Conservation (phyloP, 345 rosid species). For the Citrus reticulata region DNA sequence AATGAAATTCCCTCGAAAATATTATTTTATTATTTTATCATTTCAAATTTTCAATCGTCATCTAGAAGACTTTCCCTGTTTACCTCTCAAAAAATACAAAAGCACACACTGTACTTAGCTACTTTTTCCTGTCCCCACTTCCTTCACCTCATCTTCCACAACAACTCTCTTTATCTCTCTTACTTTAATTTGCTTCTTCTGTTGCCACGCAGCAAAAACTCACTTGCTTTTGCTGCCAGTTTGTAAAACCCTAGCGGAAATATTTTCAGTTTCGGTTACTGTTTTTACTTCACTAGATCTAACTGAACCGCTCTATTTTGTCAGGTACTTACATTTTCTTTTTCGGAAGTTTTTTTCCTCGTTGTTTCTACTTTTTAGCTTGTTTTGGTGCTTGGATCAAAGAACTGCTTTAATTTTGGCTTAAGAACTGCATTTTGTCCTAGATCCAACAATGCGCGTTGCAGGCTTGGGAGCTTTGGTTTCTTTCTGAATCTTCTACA, state of each 20-base stretch:
- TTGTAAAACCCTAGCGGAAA: constrained; percentile 10
- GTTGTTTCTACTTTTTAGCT: background rate
- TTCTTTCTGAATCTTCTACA: background rate
- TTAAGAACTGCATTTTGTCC: constrained; percentile 19
- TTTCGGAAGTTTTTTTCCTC: background rate
- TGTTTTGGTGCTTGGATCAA: constrained; percentile 4
- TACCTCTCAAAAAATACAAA: background rate
- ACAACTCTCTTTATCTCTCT: background rate
- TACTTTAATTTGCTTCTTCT: background rate
- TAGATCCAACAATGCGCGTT: constrained; percentile 20
- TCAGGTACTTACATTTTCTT: background rate
- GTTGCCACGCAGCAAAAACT: background rate
- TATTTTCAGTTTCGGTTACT: constrained; percentile 2
- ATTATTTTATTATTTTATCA: background rate
- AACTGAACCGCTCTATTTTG: constrained; percentile 5
- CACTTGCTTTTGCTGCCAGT: background rate
- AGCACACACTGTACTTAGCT: background rate
- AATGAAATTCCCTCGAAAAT: background rate
- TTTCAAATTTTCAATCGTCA: background rate
- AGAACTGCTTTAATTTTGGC: background rate
- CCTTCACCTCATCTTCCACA: background rate
- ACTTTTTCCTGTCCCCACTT: background rate
- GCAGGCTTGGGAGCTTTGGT: background rate
- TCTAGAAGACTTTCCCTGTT: background rate
- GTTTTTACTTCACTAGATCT: constrained; percentile 19